Evolutionary conservation across 495 filamentous ascomycete species (phyloP), one percentile per base, ranked within the genome.

Genomic region (Sporormia fimetaria): DNA sequence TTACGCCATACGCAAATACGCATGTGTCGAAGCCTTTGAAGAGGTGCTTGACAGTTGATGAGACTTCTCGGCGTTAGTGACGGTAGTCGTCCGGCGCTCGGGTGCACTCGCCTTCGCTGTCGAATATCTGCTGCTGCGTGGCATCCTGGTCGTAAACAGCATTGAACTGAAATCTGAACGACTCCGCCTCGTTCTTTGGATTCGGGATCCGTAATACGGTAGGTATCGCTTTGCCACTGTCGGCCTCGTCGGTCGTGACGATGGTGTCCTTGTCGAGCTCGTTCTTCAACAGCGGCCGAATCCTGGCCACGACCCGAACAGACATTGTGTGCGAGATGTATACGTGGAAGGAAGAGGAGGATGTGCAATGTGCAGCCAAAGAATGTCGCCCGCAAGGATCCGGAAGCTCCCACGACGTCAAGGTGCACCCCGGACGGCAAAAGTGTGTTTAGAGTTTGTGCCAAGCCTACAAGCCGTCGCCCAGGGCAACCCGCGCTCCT

Each of bases 151-250:
- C 83, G 60, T 95, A 94, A 25, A 95, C 88, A 30, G 82, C 73
- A 68, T 87, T 94, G 73, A 96, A 98, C 21, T 87, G 77, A 56
- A 96, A 98, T 16, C 81, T 81, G 61, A 88, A 98, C 43, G 83
- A 78, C 56, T 98, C 90, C 4, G 72, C 67, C 45, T 82, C 81
- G 46, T 95, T 94, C 65, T 87, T 94, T 0, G 88, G 87, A 60
- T 85, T 96, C 15, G 90, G 90, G 54, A 98, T 94, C 48, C 83
- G 80, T 48, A 98, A 76, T 9, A 87, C 60, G 8, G 75, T 87
- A 4, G 66, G 59, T 47, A 59, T 70, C 7, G 74, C 72, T 24
- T 59, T 58, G n/a, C 57, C 55, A 24, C 39, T 42, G 1, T 48
- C 38, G 4, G 40, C 31, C 6, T 57, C 42, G 15, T 54, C 56